Conservation (phyloP, 1,284 basidiomycete genomes). For the Trametes sp. region DNA sequence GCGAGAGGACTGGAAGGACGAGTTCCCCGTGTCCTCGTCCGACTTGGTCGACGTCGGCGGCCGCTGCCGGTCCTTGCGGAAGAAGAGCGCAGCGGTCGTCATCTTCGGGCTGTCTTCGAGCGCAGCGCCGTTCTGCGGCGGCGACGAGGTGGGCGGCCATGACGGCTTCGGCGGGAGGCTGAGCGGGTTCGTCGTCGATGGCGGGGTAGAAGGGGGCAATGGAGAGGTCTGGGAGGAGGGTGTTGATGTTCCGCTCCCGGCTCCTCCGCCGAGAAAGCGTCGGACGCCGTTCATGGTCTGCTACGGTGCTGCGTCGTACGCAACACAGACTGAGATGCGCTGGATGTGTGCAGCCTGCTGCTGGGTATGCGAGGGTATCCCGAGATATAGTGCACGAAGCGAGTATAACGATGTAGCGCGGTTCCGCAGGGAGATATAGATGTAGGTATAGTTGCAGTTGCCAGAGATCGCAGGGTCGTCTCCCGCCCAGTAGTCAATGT, state of each 20-base stretch:
- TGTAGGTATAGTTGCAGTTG: slow-evolving; percentile 4
- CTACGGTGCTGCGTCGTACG: slow-evolving; percentile 6
- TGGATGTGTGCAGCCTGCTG: slow-evolving; percentile 29
- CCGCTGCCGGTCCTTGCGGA: slow-evolving; percentile 60
- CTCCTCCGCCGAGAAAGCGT: slow-evolving; percentile 62
- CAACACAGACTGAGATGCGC: background rate
- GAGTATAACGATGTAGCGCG: slow-evolving; percentile 8
- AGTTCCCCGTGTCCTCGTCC: slow-evolving; percentile 37
- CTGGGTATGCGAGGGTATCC: slow-evolving; percentile 23
- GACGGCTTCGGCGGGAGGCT: slow-evolving; percentile 47
- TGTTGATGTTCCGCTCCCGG: slow-evolving; percentile 33
- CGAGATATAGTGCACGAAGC: slow-evolving; percentile 10
- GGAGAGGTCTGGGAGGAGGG: slow-evolving; percentile 34
- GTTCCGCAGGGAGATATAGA: background rate
- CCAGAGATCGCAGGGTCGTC: slow-evolving; percentile 25
- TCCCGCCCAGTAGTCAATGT: too few relatives aligned
- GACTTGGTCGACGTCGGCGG: slow-evolving; percentile 34
- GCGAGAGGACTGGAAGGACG: slow-evolving; percentile 38
- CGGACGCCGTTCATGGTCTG: slow-evolving; percentile 75
- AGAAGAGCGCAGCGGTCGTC: slow-evolving; percentile 56
- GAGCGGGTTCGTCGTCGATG: slow-evolving; percentile 36
- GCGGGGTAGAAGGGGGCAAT: slow-evolving; percentile 33
- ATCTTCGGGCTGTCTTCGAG: slow-evolving; percentile 42
- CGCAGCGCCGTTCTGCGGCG: slow-evolving; percentile 35
- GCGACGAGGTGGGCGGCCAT: slow-evolving; percentile 51